Percentiles rank a stretch among this genome's conserved stretches.
Evolutionary conservation across 2,329 filamentous ascomycete species (phyloP).

Genomic region (Eurotiales sp.): DNA sequence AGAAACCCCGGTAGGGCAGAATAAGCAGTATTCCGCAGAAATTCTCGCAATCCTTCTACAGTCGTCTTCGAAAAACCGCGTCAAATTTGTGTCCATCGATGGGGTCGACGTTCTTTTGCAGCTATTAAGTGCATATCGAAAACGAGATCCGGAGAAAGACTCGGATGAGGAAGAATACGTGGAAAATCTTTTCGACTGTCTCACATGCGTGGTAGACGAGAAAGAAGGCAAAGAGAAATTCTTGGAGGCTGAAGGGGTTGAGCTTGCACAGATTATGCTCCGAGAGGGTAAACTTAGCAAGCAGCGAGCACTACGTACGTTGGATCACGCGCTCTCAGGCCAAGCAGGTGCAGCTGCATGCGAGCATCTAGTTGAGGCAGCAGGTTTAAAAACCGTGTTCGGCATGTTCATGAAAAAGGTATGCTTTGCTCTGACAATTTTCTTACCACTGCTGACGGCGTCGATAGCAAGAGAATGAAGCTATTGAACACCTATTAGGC

Average conservation of each 20-base stretch:
- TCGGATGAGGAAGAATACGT: slow-evolving; percentile 91
- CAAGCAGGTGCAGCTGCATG: slow-evolving; percentile 61
- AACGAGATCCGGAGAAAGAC: slow-evolving; percentile 78
- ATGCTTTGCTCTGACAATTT: slow-evolving; percentile 2
- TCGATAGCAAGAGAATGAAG: slow-evolving; percentile 56
- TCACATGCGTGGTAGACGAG: slow-evolving; percentile 78
- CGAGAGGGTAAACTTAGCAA: slow-evolving; percentile 83
- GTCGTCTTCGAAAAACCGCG: slow-evolving; percentile 63
- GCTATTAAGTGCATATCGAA: slow-evolving; percentile 77
- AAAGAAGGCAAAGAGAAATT: slow-evolving; percentile 73
- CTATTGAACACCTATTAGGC: slow-evolving; percentile 75
- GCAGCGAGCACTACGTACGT: slow-evolving; percentile 68
- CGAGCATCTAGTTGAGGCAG: slow-evolving; percentile 72
- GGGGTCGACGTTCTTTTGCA: slow-evolving; percentile 78
- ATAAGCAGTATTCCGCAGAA: slow-evolving; percentile 93
- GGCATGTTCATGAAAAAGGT: slow-evolving; percentile 80
- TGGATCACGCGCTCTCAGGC: slow-evolving; percentile 76
- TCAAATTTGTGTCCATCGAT: slow-evolving; percentile 61
- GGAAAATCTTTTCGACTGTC: slow-evolving; percentile 84
- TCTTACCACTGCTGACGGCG: slow-evolving; percentile 17
- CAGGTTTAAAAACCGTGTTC: slow-evolving; percentile 80
- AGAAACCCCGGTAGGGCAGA: slow-evolving; percentile 72
- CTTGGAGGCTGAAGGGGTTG: slow-evolving; percentile 83
- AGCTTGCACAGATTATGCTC: slow-evolving; percentile 88
- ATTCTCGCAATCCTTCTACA: slow-evolving; percentile 86